Conservation (phyloP, 228 moss, liverwort and hornwort genomes). For the Sphagnum magellanicum region DNA sequence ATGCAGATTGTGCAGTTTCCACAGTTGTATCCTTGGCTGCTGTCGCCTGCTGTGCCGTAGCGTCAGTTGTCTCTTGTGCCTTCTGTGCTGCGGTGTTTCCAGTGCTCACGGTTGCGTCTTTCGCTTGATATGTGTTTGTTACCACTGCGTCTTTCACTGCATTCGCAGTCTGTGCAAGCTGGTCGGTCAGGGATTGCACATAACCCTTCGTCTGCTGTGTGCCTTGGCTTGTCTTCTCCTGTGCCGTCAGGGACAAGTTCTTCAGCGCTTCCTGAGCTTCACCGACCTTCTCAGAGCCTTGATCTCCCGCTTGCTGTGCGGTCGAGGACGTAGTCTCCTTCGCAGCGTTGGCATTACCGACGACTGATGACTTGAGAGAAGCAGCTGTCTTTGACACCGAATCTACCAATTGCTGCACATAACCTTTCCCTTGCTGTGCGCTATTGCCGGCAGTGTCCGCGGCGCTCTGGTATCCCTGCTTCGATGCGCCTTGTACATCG, state of each 20-base stretch:
- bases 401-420: conserved; percentile 18
- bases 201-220: conserved; percentile 25
- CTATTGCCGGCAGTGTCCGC: conserved; percentile 7
- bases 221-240: conserved; percentile 24
- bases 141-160: conserved; percentile 15
- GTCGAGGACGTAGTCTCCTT: conserved; percentile 7
- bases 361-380: conserved; percentile 11
- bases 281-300: conserved; percentile 4
- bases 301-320: conserved; percentile 14
- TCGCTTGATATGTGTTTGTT: conserved; percentile 13
- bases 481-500: conserved; percentile 8
- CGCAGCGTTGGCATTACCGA: conserved; percentile 2
- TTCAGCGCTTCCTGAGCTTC: conserved; percentile 32
- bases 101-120: neutral
- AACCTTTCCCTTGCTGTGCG: conserved; percentile 19
- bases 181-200: conserved; percentile 35
- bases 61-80: conserved; percentile 1
- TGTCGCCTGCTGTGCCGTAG: conserved; percentile 14
- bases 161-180: conserved; percentile 35
- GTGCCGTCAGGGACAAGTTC: conserved; percentile 25
- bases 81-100: neutral
- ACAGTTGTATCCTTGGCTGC: conserved; percentile 19
- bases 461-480: conserved; percentile 10
- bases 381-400: conserved; percentile 14
- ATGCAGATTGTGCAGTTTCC: conserved; percentile 6